Percentiles rank a stretch among this genome's conserved stretches.
Evolutionary conservation across 1,284 basidiomycete genomes (phyloP).

Genomic region (Marasmius oreades): DNA sequence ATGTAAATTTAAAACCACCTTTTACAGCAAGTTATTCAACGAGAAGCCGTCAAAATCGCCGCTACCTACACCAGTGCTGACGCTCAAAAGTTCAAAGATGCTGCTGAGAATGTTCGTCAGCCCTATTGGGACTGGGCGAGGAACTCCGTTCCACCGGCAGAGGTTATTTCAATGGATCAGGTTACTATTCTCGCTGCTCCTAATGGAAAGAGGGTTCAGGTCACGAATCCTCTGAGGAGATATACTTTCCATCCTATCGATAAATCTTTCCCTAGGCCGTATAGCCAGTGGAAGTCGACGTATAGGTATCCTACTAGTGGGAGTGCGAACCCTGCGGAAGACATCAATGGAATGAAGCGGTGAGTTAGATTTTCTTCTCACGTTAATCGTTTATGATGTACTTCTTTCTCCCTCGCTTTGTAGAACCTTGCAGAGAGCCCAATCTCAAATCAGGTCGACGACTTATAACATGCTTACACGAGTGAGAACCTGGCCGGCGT

Average conservation of each 20-base stretch:
- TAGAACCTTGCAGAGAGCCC: constrained; percentile 21
- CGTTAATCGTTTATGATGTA: constrained; percentile 1
- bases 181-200: constrained; percentile 38
- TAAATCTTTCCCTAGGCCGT: constrained; percentile 33
- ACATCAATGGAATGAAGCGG: constrained; percentile 29
- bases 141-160: constrained; percentile 37
- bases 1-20: background rate
- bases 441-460: constrained; percentile 26
- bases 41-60: constrained; percentile 36
- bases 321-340: constrained; percentile 27
- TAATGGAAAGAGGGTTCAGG: constrained; percentile 28
- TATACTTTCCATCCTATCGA: constrained; percentile 44
- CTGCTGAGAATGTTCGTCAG: constrained; percentile 37
- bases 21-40: constrained; percentile 41
- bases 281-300: constrained; percentile 35
- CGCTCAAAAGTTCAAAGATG: constrained; percentile 31
- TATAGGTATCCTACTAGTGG: constrained; percentile 40
- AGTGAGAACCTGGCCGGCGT: constrained; percentile 37
- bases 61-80: constrained; percentile 32
- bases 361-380: constrained; percentile 14
- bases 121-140: constrained; percentile 54
- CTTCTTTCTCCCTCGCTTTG: constrained; percentile 3
- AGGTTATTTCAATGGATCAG: constrained; percentile 34
- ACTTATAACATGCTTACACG: constrained; percentile 38
- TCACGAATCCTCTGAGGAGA: constrained; percentile 40